Evolutionary conservation across 495 filamentous ascomycete genomes (phyloP).

Genomic region (Cercophora newfieldiana): DNA sequence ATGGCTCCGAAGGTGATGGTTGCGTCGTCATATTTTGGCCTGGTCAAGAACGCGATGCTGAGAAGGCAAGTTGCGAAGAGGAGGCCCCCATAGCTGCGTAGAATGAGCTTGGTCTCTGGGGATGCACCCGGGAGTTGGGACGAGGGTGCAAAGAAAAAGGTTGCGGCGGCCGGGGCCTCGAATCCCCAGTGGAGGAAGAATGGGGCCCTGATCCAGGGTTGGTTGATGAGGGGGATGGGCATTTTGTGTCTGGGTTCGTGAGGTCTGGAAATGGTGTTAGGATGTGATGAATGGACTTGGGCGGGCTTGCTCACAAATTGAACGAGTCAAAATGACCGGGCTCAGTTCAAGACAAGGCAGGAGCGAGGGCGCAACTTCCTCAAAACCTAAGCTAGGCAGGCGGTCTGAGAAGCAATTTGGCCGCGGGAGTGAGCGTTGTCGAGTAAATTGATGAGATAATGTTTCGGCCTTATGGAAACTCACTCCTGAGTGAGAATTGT

Average conservation of each 20-base stretch:
- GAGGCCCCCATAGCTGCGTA: conserved; percentile 42
- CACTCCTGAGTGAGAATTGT: too few species aligned
- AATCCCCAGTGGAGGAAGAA: conserved; percentile 27
- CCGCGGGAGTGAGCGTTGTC: too few species aligned
- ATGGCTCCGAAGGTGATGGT: conserved; percentile 26
- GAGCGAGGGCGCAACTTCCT: too few species aligned
- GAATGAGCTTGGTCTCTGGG: conserved; percentile 35
- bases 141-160: conserved; percentile 13
- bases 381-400: too few species aligned
- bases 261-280: not conserved
- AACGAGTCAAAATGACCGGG: not conserved
- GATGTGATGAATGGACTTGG: not conserved
- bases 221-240: not conserved
- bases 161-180: conserved; percentile 27
- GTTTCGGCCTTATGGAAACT: too few species aligned
- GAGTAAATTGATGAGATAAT: not conserved
- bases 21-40: conserved; percentile 20
- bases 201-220: conserved; percentile 16
- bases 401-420: too few species aligned
- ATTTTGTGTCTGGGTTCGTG: conserved; percentile 5
- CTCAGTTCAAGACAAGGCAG: not conserved
- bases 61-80: conserved; percentile 39
- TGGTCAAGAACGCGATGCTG: conserved; percentile 23
- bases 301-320: not conserved
- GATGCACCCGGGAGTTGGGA: conserved; percentile 35